Percentiles rank a stretch among this genome's conserved stretches.
Evolutionary conservation across 441 rosid genomes (phyloP).

Genomic region (Caryocar brasiliense): DNA sequence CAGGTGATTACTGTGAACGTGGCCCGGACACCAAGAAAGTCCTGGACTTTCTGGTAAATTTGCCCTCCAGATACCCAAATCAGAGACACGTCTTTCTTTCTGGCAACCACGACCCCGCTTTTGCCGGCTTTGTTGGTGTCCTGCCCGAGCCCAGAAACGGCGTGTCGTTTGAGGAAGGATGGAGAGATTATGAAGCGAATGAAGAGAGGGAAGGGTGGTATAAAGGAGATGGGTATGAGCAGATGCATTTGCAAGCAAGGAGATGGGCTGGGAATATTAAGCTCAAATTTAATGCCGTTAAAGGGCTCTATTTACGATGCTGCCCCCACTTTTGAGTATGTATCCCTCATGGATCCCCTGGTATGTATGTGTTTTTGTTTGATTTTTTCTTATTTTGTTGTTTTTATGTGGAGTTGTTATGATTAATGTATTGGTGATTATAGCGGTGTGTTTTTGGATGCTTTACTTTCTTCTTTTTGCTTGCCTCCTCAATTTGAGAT

Average conservation of each 20-base stretch:
- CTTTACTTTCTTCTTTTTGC: background rate
- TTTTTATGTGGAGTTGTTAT: background rate
- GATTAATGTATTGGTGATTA: background rate
- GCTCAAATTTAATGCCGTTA: slow-evolving; percentile 25
- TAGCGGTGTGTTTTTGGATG: background rate
- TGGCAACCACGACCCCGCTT: slow-evolving; percentile 75
- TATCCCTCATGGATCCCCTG: slow-evolving; percentile 68
- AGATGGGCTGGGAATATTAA: slow-evolving; percentile 63
- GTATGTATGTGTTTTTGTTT: slow-evolving; percentile 22
- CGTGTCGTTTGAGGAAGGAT: slow-evolving; percentile 39
- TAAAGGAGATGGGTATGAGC: slow-evolving; percentile 50
- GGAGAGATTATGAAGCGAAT: slow-evolving; percentile 42
- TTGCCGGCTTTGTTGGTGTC: slow-evolving; percentile 51
- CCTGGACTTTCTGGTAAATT: slow-evolving; percentile 47
- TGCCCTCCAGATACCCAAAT: slow-evolving; percentile 42
- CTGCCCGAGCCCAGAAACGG: slow-evolving; percentile 44
- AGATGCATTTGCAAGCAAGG: slow-evolving; percentile 66
- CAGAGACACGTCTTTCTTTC: slow-evolving; percentile 58
- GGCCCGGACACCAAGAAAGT: slow-evolving; percentile 62
- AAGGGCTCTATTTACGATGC: slow-evolving; percentile 71
- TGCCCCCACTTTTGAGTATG: slow-evolving; percentile 58
- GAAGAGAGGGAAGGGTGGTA: slow-evolving; percentile 84
- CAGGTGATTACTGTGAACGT: slow-evolving; percentile 89
- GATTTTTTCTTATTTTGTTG: background rate
- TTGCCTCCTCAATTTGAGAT: background rate